These are phyloP conservation scores for Agrostemma githago DNA, from an alignment of 148 eudicot genomes.

Conservation along the genomic window DNA sequence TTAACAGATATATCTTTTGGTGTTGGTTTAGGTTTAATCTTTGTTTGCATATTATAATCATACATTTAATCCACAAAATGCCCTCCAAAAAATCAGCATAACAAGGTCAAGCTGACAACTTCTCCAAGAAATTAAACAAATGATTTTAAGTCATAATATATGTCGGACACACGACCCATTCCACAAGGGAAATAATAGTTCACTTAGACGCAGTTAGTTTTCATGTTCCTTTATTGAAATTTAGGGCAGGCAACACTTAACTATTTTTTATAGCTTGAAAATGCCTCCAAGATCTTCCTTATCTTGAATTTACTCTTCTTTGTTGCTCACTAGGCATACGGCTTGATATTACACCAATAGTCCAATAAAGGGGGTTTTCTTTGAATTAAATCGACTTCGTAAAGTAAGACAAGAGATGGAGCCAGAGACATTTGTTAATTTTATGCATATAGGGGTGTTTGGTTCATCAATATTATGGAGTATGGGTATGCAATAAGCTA, in stretches of 20 bases:
- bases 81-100: background rate
- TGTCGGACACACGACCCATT: background rate
- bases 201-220: constrained; percentile 1
- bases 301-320: background rate
- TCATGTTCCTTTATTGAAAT: background rate
- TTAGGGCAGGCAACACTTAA: constrained; percentile 2
- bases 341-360: background rate
- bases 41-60: background rate
- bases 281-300: background rate
- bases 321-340: background rate
- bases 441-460: no score
- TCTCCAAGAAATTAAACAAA: background rate
- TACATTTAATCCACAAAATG: background rate
- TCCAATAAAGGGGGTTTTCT: background rate
- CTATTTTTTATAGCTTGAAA: background rate
- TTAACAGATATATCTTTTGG: background rate
- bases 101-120: constrained; percentile 10
- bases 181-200: background rate
- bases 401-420: background rate
- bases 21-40: constrained; percentile 1
- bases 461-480: no score
- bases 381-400: background rate
- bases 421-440: background rate
- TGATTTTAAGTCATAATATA: background rate
- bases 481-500: no score